Base-by-base conservation (phyloP, 192 early-diverging fungal genomes). In the Chytriomyces confervae region DNA sequence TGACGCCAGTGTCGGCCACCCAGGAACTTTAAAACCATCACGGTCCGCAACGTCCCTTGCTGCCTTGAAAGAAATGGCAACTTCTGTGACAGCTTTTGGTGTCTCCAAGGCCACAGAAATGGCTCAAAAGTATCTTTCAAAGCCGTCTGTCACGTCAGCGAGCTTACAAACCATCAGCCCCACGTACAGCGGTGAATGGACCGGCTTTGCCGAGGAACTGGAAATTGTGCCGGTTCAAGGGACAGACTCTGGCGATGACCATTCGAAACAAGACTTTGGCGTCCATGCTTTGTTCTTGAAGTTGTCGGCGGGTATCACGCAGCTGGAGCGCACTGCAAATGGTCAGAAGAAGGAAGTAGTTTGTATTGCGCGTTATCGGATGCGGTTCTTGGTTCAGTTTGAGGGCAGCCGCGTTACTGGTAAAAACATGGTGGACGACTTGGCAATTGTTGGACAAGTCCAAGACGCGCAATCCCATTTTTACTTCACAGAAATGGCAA, bases 341-440 rank as follows among this genome's bases (percentile, higher is more conserved):
- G 53, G 53, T n/a, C 16, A 57, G 20, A 57, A 57, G 53, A 57
- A 57, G 53, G 53, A 57, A 20, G 53, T 57, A 20, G 53, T 57
- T 13, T 57, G 53, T 2, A 20, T 57, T 13, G 53, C 53, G 53
- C 53, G 53, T 13, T 74, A 74, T 29, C 53, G 72, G 20, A 74
- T 74, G 72, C 61, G 62, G 47, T 61, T 74, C 18, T 11, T 44
- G 53, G 8, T 74, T 27, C 11, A 13, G 7, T 18, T 74, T 61
- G n/a, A 20, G 8, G 72, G 61, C 6, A 43, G 16, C 2, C 36
- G 13, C 5, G 72, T 74, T n/a, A 20, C 24, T n/a, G 72, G 72
- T 10, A 74, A 62, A 61, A 74, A 74, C 44, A 9, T 74, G n/a
- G 62, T 74, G 5, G 72, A 74, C 60, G 72, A 63, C 44, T 47